Evolutionary conservation across 768 basidiomycete species (phyloP), one percentile per base, ranked within the genome.

Genomic region (Suillus bovinus): DNA sequence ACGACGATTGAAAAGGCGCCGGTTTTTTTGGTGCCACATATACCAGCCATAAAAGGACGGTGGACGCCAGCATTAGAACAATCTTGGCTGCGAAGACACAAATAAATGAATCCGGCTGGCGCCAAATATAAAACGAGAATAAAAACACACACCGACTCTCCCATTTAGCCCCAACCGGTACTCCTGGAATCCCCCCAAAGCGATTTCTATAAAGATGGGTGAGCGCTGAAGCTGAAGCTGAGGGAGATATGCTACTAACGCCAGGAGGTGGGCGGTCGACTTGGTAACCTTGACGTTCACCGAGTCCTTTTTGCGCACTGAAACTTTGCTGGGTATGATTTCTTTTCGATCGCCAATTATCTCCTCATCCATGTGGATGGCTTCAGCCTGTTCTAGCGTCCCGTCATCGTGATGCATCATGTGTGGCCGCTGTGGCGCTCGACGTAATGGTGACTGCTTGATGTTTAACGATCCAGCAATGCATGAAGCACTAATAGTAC

Each of bases 161-260:
- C 69, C 70, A 73, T 1, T 16, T 2, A 7, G 66, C 47, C n/a
- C 75, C 74, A 7, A 74, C 46, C 1, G 61, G 60, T 36, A 73
- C 50, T 20, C 59, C 55, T 2, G 70, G 72, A 24, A 75, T 74
- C 39, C 62, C 33, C 16, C 72, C 74, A 22, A 72, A 73, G 1
- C 33, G 63, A 57, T 60, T 63, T 29, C 72, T 74, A 53, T 13
- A 10, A 39, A 47, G 4, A 56, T 34, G 5, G 11, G 9, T 63
- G 10, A 24, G 38, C 27, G 17, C 59, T 54, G 29, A 34, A 29
- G 17, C 59, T 54, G 29, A 34, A 29, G 46, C 27, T 27, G 44
- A 47, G 38, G 16, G 36, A 6, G 46, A 8, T 22, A 10, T 13
- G 20, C 66, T 38, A 0, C 16, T 70, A 29, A 20, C 38, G 54